These are phyloP conservation scores for Colletotrichum incanum DNA, from an alignment of 2,329 filamentous ascomycete genomes.

Conservation along the genomic window DNA sequence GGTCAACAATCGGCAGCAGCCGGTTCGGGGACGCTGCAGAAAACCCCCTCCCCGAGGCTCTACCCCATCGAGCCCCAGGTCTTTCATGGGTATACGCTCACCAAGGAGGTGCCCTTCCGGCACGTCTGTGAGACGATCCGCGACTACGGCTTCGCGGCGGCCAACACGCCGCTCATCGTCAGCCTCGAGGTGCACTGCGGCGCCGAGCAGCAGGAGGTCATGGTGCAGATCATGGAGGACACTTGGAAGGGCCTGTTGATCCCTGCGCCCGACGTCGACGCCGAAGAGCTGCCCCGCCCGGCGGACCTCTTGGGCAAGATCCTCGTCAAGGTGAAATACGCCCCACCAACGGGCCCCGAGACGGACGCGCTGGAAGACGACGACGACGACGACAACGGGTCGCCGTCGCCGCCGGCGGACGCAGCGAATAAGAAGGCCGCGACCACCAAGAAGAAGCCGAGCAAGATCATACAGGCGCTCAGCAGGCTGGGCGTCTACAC, in stretches of 20 bases:
- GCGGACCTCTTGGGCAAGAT: conserved; percentile 83
- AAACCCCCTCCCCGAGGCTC: conserved; percentile 45
- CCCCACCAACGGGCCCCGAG: conserved; percentile 59
- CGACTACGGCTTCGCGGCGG: conserved; percentile 82
- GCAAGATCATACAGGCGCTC: conserved; percentile 80
- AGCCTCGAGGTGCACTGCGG: conserved; percentile 93
- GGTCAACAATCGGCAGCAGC: background rate
- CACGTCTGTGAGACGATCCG: conserved; percentile 87
- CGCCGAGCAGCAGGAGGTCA: conserved; percentile 85
- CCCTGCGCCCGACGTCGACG: conserved; percentile 64
- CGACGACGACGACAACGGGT: conserved; percentile 52
- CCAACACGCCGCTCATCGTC: conserved; percentile 89
- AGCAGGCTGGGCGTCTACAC: conserved; percentile 87
- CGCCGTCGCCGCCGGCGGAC: conserved; percentile 49
- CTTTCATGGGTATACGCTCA: conserved; percentile 91
- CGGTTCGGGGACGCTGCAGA: conserved; percentile 18
- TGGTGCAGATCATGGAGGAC: conserved; percentile 93
- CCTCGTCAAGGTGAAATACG: conserved; percentile 85
- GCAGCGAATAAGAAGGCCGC: conserved; percentile 54
- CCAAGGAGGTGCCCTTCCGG: conserved; percentile 89
- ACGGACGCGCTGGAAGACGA: conserved; percentile 53
- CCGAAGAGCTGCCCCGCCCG: conserved; percentile 75
- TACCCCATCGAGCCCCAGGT: conserved; percentile 79
- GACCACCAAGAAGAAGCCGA: conserved; percentile 58
- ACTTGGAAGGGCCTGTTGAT: conserved; percentile 84